A percentile compares a stretch with the other conserved stretches of the same genome.
Conservation (phyloP, 2,329 filamentous ascomycete genomes). For the Penicillium fuscoglaucum region DNA sequence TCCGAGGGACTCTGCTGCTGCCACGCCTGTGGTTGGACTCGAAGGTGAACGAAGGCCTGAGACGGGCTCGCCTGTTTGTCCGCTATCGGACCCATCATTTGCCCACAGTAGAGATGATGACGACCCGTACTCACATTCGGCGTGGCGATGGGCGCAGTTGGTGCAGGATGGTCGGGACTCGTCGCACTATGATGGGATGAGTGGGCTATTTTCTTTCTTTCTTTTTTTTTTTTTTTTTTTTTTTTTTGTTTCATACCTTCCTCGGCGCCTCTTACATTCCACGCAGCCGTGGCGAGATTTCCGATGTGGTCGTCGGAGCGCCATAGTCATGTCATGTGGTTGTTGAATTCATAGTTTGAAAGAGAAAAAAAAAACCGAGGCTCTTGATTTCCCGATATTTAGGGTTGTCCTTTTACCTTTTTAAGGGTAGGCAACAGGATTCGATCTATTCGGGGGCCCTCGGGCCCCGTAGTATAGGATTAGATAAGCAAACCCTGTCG, state of each 20-base stretch:
- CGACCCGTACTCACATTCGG: constrained; percentile 37
- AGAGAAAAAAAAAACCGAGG: neutral
- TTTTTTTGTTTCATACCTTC: constrained; percentile 26
- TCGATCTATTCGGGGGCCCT: neutral
- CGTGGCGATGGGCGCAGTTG: constrained; percentile 35
- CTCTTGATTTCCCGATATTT: neutral
- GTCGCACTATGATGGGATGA: constrained; percentile 30
- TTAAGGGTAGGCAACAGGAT: constrained; percentile 27
- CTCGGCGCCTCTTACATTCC: constrained; percentile 38
- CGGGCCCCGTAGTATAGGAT: constrained; percentile 3
- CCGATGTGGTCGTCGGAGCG: constrained; percentile 37
- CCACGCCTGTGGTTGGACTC: neutral
- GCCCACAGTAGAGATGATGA: constrained; percentile 35
- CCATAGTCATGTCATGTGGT: constrained; percentile 30
- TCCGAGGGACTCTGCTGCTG: constrained; percentile 25
- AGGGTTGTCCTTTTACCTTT: neutral
- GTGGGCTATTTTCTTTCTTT: neutral
- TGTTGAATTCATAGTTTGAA: constrained; percentile 7
- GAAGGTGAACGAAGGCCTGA: constrained; percentile 2
- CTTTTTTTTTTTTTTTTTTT: neutral
- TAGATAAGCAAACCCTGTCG: constrained; percentile 26
- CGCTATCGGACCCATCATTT: constrained; percentile 30
- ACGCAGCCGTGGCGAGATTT: constrained; percentile 39
- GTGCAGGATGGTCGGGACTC: constrained; percentile 34
- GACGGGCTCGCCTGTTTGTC: constrained; percentile 4